phyloP scores from a whole-genome alignment of 1,284 basidiomycete genomes.

The Cutaneotrichosporon cavernicola region DNA sequence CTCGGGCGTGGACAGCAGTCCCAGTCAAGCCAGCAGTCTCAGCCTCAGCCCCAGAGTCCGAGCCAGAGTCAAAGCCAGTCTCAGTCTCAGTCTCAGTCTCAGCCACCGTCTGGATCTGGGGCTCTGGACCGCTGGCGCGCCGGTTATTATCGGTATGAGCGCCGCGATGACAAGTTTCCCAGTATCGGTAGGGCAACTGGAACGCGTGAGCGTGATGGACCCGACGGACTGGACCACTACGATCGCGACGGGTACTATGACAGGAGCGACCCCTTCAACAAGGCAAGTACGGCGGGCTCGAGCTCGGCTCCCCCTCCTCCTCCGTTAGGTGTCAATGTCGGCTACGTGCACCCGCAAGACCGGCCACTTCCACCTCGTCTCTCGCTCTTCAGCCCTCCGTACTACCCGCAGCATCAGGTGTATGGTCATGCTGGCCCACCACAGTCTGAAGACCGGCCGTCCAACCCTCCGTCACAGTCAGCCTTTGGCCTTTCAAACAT shows the following conservation, averaged over 20 bases:
- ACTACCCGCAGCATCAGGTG: constrained; percentile 2
- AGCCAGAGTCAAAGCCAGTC: too few species aligned
- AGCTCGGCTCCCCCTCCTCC: background rate
- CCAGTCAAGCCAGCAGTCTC: too few species aligned
- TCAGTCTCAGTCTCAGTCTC: too few species aligned
- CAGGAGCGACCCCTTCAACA: constrained; percentile 1
- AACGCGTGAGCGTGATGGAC: background rate
- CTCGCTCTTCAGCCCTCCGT: background rate
- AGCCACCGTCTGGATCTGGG: background rate
- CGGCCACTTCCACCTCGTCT: constrained; percentile 11
- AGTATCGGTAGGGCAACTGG: background rate
- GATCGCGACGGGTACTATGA: constrained; percentile 1
- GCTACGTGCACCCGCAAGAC: constrained; percentile 8
- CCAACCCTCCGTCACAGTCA: background rate
- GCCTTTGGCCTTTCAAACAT: constrained; percentile 6
- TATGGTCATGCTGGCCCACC: constrained; percentile 3
- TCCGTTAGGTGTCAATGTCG: background rate
- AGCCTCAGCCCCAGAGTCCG: too few species aligned
- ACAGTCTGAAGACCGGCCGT: background rate
- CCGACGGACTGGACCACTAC: background rate
- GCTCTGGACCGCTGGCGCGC: background rate
- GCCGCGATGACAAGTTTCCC: constrained; percentile 3
- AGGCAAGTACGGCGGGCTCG: background rate
- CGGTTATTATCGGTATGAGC: constrained; percentile 4
- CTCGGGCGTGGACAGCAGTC: background rate